Evolutionary conservation across 305 asterid species (phyloP).

Genomic region (Fraxinus velutina): DNA sequence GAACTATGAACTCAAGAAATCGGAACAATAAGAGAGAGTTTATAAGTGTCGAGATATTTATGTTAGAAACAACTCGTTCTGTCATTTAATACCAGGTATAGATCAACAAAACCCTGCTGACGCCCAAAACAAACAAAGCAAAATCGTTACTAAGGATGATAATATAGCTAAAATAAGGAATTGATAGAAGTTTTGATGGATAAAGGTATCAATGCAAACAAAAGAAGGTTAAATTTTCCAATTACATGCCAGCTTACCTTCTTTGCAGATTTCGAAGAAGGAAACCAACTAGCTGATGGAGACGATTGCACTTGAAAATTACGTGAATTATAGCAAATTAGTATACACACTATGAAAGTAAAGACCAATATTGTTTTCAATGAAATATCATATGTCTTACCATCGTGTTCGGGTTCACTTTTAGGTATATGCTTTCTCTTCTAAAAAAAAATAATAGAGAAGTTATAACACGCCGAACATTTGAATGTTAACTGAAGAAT

Average conservation of each 20-base stretch:
- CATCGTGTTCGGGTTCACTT: constrained; percentile 55
- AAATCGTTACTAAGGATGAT: background rate
- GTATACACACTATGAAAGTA: constrained; percentile 5
- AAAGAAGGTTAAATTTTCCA: constrained; percentile 14
- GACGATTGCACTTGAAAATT: constrained; percentile 53
- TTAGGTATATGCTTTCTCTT: constrained; percentile 48
- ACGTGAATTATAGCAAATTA: constrained; percentile 44
- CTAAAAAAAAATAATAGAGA: constrained; percentile 37
- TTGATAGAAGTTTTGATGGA: background rate
- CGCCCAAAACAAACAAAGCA: constrained; percentile 1
- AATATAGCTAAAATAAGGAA: background rate
- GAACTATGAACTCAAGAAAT: background rate
- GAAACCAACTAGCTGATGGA: constrained; percentile 82
- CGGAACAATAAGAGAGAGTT: background rate
- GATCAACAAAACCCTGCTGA: background rate
- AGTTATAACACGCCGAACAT: background rate
- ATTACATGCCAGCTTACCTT: constrained; percentile 43
- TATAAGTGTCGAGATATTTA: background rate
- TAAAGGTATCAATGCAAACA: background rate
- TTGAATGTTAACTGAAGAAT: constrained; percentile 1
- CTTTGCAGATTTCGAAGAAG: constrained; percentile 77
- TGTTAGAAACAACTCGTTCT: background rate
- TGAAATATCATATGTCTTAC: constrained; percentile 40
- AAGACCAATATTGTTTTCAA: background rate
- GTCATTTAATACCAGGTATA: constrained; percentile 2